Conservation (phyloP, 768 basidiomycete species). For the Rhizopogon sp. region DNA sequence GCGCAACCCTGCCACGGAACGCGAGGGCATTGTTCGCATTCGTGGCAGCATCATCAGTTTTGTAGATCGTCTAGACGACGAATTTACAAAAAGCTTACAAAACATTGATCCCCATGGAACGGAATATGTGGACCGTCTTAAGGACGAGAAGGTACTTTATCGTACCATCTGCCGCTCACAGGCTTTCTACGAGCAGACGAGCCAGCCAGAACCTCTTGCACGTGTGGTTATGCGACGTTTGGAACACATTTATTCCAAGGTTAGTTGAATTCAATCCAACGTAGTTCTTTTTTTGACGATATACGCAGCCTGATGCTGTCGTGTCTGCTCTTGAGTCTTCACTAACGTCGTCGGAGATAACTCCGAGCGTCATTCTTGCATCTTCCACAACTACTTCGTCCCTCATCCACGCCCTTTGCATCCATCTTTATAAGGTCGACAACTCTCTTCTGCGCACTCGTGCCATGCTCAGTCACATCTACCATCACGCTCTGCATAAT, state of each 20-base stretch:
- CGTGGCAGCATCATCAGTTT: slow-evolving; percentile 96
- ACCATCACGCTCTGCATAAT: slow-evolving; percentile 94
- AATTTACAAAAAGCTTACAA: slow-evolving; percentile 96
- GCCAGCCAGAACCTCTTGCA: slow-evolving; percentile 72
- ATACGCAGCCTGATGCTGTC: slow-evolving; percentile 80
- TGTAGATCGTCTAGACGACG: slow-evolving; percentile 94
- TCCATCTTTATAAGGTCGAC: slow-evolving; percentile 88
- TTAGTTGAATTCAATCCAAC: slow-evolving; percentile 23
- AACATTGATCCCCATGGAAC: slow-evolving; percentile 98
- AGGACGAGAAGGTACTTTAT: slow-evolving; percentile 94
- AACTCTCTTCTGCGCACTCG: slow-evolving; percentile 91
- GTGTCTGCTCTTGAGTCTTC: slow-evolving; percentile 84
- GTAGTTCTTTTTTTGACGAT: neutral
- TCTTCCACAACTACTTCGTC: slow-evolving; percentile 53
- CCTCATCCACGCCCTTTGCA: slow-evolving; percentile 87
- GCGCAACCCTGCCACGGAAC: slow-evolving; percentile 68
- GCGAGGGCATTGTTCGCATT: slow-evolving; percentile 73
- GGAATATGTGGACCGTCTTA: slow-evolving; percentile 96
- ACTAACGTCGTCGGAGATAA: slow-evolving; percentile 50
- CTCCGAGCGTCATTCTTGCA: slow-evolving; percentile 57
- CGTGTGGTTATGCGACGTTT: slow-evolving; percentile 92
- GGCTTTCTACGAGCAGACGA: slow-evolving; percentile 81
- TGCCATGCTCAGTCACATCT: slow-evolving; percentile 97
- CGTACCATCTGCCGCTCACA: slow-evolving; percentile 91
- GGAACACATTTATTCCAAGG: slow-evolving; percentile 99